phyloP scores from a whole-genome alignment of 1,284 basidiomycete genomes.

The Tylopilus sp. region DNA sequence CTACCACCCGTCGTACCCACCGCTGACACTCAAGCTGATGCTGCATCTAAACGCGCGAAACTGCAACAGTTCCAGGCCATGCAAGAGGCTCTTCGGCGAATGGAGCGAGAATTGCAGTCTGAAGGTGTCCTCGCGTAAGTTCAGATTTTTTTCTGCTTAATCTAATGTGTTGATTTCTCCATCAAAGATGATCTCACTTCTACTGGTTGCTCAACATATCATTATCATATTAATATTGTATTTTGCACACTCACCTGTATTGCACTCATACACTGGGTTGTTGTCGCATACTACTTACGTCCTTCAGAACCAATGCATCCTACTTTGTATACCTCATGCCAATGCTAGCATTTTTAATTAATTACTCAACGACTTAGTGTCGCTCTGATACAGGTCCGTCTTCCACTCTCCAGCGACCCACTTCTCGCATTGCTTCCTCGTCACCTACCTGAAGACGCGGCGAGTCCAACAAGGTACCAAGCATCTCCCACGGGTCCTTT shows the following conservation, averaged over 20 bases:
- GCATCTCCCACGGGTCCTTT: slow-evolving; percentile 94
- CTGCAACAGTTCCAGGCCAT: slow-evolving; percentile 33
- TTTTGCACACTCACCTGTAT: slow-evolving; percentile 10
- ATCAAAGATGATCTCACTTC: slow-evolving; percentile 10
- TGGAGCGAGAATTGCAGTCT: slow-evolving; percentile 38
- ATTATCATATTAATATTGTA: slow-evolving; percentile 34
- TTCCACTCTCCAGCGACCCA: slow-evolving; percentile 89
- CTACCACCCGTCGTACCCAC: slow-evolving; percentile 9
- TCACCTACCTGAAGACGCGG: slow-evolving; percentile 78
- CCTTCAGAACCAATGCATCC: background rate
- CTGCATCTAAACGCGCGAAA: slow-evolving; percentile 25
- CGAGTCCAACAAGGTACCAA: slow-evolving; percentile 77
- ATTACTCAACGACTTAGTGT: slow-evolving; percentile 48
- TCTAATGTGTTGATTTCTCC: background rate
- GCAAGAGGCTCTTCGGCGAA: slow-evolving; percentile 40
- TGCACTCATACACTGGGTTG: slow-evolving; percentile 2
- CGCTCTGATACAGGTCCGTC: slow-evolving; percentile 68
- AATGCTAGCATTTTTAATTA: slow-evolving; percentile 7
- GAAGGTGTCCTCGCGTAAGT: slow-evolving; percentile 34
- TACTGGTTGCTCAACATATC: slow-evolving; percentile 10
- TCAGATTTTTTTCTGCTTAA: background rate
- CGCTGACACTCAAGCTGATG: slow-evolving; percentile 5
- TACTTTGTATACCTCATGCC: background rate
- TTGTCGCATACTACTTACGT: slow-evolving; percentile 7
- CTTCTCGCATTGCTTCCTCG: slow-evolving; percentile 85